Base-by-base conservation (phyloP, 2,329 filamentous ascomycete species). In the Pestalotiopsis sp. region DNA sequence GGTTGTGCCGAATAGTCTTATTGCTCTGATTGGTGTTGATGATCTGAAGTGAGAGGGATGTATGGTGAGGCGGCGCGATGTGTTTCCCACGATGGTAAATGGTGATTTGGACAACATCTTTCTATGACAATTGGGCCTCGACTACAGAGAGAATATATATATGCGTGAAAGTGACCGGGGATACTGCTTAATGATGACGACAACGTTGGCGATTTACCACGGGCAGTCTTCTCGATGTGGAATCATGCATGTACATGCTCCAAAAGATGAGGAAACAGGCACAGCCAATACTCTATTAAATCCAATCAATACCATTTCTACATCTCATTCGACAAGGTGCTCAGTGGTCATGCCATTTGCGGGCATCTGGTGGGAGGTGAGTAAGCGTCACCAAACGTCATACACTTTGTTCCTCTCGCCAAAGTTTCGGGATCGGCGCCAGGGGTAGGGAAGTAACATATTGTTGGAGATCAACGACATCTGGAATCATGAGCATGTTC, bases 351-450 rank as follows among this genome's bases (percentile, higher is more conserved):
- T 14, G 22, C 30, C 14, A 13, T 30, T 13, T 35, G 24, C 11
- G 40, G 30, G 30, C 30, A 35, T 35, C 30, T 5, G 14, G 7
- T 13, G 61, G n/a, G 35, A 44, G 11, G 56, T 52, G 30, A 60
- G 56, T 65, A 65, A 64, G 38, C 66, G 62, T 68, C 66, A 68
- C 66, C 17, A 22, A 26, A 61, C 66, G 66, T 68, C 62, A 68
- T 68, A 55, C 66, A 68, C 58, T 40, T 13, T 17, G 13, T 9
- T 57, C 14, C 55, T 13, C 56, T 20, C 58, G 4, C 58, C 26
- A 26, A 26, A 17, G 11, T 26, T 67, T 52, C 66, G 56, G 66
- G 66, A 67, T 67, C 66, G 55, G 48, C 66, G 61, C 56, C 66
- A 67, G 61, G 66, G 66, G 55, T 67, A 11, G 30, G 7, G 22